Evolutionary conservation across 805 yeast species (phyloP).

Genomic region (Metschnikowia cerradonensis): DNA sequence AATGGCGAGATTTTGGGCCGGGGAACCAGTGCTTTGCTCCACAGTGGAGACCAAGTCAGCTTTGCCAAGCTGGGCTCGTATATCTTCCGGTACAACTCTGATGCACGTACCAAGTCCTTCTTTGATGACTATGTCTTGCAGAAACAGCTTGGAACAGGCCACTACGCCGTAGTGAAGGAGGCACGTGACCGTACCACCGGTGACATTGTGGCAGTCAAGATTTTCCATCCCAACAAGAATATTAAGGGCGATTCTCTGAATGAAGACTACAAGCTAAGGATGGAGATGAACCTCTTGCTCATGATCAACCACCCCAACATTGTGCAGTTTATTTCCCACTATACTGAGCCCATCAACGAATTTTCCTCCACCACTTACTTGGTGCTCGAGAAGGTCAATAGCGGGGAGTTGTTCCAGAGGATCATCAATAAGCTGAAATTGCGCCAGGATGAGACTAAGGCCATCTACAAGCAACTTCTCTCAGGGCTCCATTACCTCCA

Average conservation of each 20-base stretch:
- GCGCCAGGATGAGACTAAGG: conserved; percentile 58
- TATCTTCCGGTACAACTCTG: conserved; percentile 43
- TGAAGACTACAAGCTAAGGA: conserved; percentile 43
- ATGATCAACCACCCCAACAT: conserved; percentile 68
- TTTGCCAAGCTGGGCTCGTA: conserved; percentile 52
- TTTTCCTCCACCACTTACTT: conserved; percentile 52
- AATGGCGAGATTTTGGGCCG: conserved; percentile 53
- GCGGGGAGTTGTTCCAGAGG: conserved; percentile 73
- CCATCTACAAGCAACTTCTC: conserved; percentile 48
- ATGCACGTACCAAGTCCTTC: conserved; percentile 38
- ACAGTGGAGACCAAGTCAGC: conserved; percentile 60
- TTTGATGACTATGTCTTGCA: conserved; percentile 57
- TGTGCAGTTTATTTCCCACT: conserved; percentile 58
- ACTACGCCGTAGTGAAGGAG: conserved; percentile 77
- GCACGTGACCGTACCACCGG: conserved; percentile 58
- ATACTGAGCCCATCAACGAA: conserved; percentile 51
- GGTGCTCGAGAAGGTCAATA: conserved; percentile 68
- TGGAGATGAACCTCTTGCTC: conserved; percentile 64
- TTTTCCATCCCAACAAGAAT: conserved; percentile 54
- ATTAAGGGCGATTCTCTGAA: conserved; percentile 22
- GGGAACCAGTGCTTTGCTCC: conserved; percentile 45
- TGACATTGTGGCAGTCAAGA: conserved; percentile 65
- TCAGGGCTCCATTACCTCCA: conserved; percentile 39
- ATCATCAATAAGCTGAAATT: conserved; percentile 61
- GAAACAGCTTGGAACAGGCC: conserved; percentile 66